phyloP scores from a whole-genome alignment of 371 early-diverging fungal species.

The Coemansia sp. region DNA sequence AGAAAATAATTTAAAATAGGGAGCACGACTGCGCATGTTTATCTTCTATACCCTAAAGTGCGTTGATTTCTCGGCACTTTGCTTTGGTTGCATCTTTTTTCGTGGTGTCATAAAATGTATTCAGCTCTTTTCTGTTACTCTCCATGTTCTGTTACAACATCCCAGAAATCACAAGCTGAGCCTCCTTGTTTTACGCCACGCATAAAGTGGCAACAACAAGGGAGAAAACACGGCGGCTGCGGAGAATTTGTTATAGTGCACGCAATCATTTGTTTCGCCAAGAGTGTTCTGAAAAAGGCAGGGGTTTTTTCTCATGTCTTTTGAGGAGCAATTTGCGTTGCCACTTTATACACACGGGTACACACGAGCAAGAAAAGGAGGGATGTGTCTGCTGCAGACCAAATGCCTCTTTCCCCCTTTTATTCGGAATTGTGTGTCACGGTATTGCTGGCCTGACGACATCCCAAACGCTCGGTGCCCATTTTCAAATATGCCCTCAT shows the following conservation, averaged over 20 bases:
- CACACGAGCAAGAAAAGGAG: neutral
- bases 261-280: neutral
- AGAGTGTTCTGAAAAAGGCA: too few relatives aligned
- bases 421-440: neutral
- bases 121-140: too few relatives aligned
- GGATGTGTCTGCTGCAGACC: neutral
- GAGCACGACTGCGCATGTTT: neutral
- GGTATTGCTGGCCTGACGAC: neutral
- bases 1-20: neutral
- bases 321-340: too few relatives aligned
- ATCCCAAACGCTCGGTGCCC: too few relatives aligned
- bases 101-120: neutral
- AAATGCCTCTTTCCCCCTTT: neutral
- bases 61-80: slow-evolving; percentile 8
- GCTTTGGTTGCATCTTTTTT: neutral
- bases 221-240: neutral
- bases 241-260: neutral
- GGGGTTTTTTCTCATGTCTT: too few relatives aligned
- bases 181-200: neutral
- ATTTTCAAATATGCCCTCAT: too few relatives aligned
- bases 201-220: neutral
- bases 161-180: slow-evolving; percentile 8
- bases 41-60: slow-evolving; percentile 2
- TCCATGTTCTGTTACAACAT: neutral
- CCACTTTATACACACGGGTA: too few relatives aligned